Evolutionary conservation across 306 rosid species (phyloP).

Genomic region (Dalbergia oliveri): DNA sequence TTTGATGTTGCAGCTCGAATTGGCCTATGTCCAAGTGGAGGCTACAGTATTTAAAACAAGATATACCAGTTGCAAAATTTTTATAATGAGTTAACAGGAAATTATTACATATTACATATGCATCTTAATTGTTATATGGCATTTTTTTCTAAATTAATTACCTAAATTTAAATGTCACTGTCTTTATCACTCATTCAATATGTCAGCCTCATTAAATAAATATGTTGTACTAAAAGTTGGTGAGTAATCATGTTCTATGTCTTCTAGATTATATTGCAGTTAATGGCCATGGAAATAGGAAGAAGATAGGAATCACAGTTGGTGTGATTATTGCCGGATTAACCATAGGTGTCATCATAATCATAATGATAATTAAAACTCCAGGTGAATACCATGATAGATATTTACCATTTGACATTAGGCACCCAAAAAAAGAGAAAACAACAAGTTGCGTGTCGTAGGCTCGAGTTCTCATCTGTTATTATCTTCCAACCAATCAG

Average conservation of each 20-base stretch:
- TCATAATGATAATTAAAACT: not conserved
- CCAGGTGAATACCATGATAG: conserved; percentile 4
- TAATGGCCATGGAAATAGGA: conserved; percentile 1
- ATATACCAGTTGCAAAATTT: not conserved
- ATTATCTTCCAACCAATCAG: not conserved
- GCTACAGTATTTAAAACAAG: not conserved
- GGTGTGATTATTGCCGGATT: conserved; percentile 21
- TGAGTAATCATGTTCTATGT: not conserved
- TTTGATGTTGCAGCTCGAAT: no score
- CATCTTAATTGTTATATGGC: not conserved
- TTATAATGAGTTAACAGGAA: no score
- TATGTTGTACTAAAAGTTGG: not conserved
- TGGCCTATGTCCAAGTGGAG: no score
- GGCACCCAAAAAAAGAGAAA: not conserved
- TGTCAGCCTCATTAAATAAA: not conserved
- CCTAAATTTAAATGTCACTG: not conserved
- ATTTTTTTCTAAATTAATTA: not conserved
- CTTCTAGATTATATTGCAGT: not conserved
- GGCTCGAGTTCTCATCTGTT: not conserved
- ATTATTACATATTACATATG: no score
- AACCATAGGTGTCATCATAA: conserved; percentile 1
- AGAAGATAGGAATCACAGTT: not conserved
- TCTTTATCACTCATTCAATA: not conserved
- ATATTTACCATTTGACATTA: not conserved
- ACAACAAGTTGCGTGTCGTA: not conserved